Conservation (phyloP, 2,329 filamentous ascomycete species). For the Colletotrichum filicis region DNA sequence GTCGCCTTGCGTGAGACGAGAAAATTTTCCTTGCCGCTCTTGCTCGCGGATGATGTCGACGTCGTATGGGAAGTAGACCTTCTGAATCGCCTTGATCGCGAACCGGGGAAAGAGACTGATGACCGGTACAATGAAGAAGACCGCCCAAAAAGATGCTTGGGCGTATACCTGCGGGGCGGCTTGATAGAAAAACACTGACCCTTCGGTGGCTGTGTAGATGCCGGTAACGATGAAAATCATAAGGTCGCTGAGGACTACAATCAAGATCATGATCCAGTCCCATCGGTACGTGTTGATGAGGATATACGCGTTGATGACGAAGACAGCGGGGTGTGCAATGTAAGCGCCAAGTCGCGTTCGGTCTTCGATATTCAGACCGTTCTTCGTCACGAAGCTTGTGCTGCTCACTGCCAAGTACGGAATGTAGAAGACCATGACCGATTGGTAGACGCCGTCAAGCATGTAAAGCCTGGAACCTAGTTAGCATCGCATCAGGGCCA, state of each 20-base stretch:
- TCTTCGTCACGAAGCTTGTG: conserved; percentile 76
- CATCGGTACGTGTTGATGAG: conserved; percentile 96
- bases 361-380: conserved; percentile 81
- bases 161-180: conserved; percentile 83
- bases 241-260: conserved; percentile 83
- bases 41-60: conserved; percentile 97
- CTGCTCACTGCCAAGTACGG: conserved; percentile 82
- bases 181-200: conserved; percentile 71
- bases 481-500: conserved; percentile 39
- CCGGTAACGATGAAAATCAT: conserved; percentile 97
- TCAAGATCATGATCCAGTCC: conserved; percentile 94
- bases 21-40: conserved; percentile 83
- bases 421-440: conserved; percentile 91
- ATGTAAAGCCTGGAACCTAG: conserved; percentile 80
- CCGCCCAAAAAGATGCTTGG: conserved; percentile 87
- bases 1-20: conserved; percentile 67
- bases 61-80: conserved; percentile 92
- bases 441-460: conserved; percentile 94
- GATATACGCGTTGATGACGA: conserved; percentile 94
- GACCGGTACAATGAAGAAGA: conserved; percentile 80
- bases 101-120: conserved; percentile 91
- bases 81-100: conserved; percentile 86
- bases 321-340: conserved; percentile 83
- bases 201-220: conserved; percentile 71
- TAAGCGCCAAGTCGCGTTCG: conserved; percentile 88